Percentiles rank a stretch among this genome's conserved stretches.
Evolutionary conservation across 2,329 filamentous ascomycete genomes (phyloP).

Genomic region (Botrytis porri): DNA sequence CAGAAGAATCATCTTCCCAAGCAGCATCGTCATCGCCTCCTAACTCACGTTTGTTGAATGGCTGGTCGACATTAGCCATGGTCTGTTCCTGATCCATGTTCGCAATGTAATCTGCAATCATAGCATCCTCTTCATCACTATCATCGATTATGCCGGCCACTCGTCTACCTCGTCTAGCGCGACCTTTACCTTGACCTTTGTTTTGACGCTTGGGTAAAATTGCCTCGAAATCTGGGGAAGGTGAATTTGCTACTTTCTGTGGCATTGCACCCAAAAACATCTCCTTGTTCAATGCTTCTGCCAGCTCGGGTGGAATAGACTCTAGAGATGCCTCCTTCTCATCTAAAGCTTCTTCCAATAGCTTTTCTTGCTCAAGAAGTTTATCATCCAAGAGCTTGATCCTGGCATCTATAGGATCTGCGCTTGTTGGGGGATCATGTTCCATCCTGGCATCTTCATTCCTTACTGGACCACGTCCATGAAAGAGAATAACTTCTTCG

Average conservation of each 20-base stretch:
- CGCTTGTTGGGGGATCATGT: conserved; percentile 4
- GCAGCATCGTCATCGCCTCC: conserved; percentile 42
- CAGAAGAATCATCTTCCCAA: conserved; percentile 26
- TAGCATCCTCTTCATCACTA: conserved; percentile 27
- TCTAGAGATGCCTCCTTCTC: conserved; percentile 13
- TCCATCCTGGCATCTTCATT: not conserved
- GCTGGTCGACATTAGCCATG: not conserved
- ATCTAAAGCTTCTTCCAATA: conserved; percentile 34
- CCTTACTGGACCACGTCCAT: conserved; percentile 44
- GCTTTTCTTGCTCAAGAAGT: conserved; percentile 31
- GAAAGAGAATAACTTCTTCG: conserved; percentile 71
- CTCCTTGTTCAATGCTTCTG: conserved; percentile 5
- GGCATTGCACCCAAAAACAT: not conserved
- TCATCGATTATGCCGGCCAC: not conserved
- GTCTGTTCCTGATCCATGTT: conserved; percentile 38
- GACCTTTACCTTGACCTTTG: conserved; percentile 15
- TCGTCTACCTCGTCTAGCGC: not conserved
- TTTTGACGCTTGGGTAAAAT: conserved; percentile 15
- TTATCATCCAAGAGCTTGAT: conserved; percentile 35
- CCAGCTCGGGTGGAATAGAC: conserved; percentile 10
- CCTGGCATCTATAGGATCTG: conserved; percentile 29
- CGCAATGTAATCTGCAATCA: conserved; percentile 38
- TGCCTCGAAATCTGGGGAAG: conserved; percentile 16
- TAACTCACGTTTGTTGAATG: conserved; percentile 41
- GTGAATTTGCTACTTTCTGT: conserved; percentile 11